Evolutionary conservation across 768 basidiomycete species (phyloP), one percentile per base, ranked within the genome.

Genomic region (Leccinum boreale): DNA sequence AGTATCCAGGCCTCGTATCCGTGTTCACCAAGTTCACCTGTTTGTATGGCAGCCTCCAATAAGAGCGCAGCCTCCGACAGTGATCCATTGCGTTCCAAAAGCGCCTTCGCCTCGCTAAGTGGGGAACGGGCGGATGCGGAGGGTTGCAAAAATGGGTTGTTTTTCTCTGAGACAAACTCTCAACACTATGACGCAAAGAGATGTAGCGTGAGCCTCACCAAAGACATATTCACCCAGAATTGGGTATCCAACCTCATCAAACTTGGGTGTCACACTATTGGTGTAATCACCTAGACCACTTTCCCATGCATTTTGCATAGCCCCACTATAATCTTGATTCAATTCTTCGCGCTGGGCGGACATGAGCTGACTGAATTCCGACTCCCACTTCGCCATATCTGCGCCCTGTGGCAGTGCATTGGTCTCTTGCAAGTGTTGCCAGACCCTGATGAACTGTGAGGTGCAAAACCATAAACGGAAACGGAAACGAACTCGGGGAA

Each of bases 1-100:
- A 96, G 77, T 53, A 93, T 86, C 96, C 96, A 99, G 0, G 94
- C 83, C 69, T 96, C 95, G 52, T 87, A 92, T 51, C 91, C 86
- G 24, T 85, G 88, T 66, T 88, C 84, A 24, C 91, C 92, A 8
- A 89, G 74, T 57, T 93, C 88, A 10, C 87, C 90, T 62, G 81
- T 81, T 72, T 90, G 87, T 58, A 98, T 90, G 36, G 93, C 92
- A 14, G 93, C 93, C 75, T 99, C 96, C 21, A 98, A 77, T 65
- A 96, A 78, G 42, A 94, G 78, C 0, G 87, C 89, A 12, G 88
- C 93, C 68, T 97, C 92, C 2, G 92, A 87, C 23, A 99, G 73
- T 3, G 94, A 90, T 2, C 92, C 94, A 55, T 93, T 92, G 58
- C 82, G 80, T 21, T 86, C 83, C 10, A 98, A 75, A 15, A 95